Conservation (phyloP, 371 early-diverging fungal genomes). For the Mucor plumbeus region DNA sequence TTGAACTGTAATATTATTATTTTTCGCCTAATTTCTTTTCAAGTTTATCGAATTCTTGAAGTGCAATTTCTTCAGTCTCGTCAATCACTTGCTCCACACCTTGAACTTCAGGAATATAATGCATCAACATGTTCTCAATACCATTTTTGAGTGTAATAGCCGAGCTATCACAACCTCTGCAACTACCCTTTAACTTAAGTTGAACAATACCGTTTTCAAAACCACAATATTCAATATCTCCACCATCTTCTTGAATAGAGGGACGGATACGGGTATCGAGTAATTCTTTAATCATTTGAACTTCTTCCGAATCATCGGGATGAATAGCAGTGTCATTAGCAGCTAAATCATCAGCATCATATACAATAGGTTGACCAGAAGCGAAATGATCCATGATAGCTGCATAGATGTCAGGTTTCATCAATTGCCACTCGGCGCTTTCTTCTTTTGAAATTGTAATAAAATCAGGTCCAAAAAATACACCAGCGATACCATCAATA, state of each 20-base stretch:
- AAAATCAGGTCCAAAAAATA: conserved; percentile 93
- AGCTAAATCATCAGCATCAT: conserved; percentile 56
- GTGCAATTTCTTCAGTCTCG: conserved; percentile 47
- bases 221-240: conserved; percentile 94
- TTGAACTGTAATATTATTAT: conserved; percentile 3
- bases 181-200: conserved; percentile 93
- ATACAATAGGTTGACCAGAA: conserved; percentile 78
- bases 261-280: conserved; percentile 95
- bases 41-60: conserved; percentile 58
- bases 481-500: conserved; percentile 88
- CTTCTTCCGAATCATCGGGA: conserved; percentile 87
- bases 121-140: conserved; percentile 98
- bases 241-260: conserved; percentile 97
- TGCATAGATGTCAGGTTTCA: conserved; percentile 95
- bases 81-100: conserved; percentile 88
- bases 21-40: conserved; percentile 51
- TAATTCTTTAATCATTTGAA: conserved; percentile 97
- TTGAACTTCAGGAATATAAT: conserved; percentile 96
- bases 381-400: conserved; percentile 95
- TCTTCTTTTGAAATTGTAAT: conserved; percentile 90
- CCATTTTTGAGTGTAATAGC: conserved; percentile 95
- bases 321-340: conserved; percentile 74
- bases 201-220: conserved; percentile 90
- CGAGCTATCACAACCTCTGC: conserved; percentile 91
- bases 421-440: conserved; percentile 86